Conservation (phyloP, 768 basidiomycete genomes). For the Mycena sanguinolenta region DNA sequence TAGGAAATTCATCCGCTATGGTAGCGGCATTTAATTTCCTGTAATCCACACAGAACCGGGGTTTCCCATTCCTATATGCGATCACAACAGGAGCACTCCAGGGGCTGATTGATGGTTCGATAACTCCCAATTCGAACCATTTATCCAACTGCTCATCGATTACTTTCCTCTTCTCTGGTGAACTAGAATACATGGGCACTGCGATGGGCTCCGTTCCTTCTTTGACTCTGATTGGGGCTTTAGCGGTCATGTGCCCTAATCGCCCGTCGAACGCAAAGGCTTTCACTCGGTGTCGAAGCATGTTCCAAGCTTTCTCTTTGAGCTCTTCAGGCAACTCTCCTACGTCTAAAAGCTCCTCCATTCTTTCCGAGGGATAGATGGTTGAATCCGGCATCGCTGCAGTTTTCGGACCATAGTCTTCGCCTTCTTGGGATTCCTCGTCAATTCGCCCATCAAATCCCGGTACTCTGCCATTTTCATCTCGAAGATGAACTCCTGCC, state of each 20-base stretch:
- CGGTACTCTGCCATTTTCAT: neutral
- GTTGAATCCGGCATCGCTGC: neutral
- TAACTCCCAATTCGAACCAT: no score
- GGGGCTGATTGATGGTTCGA: no score
- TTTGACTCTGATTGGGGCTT: neutral
- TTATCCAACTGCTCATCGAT: no score
- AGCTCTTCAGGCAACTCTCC: neutral
- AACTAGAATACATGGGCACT: conserved; percentile 13
- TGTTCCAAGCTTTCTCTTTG: neutral
- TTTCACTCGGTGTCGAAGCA: neutral
- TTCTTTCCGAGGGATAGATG: neutral
- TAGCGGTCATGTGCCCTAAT: neutral
- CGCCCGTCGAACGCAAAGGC: conserved; percentile 4
- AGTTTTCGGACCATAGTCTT: neutral
- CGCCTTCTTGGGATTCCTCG: neutral
- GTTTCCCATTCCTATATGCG: neutral
- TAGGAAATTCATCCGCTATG: no score
- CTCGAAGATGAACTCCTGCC: neutral
- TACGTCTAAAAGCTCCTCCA: neutral
- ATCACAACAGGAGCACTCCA: no score
- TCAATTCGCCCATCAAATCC: neutral
- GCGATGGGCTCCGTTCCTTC: neutral
- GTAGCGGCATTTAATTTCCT: no score
- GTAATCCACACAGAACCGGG: no score
- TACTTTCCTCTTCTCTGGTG: neutral